Evolutionary conservation across 257 asterid species (phyloP), one percentile per base, ranked within the genome.

Genomic region (Penstemon eatonii): DNA sequence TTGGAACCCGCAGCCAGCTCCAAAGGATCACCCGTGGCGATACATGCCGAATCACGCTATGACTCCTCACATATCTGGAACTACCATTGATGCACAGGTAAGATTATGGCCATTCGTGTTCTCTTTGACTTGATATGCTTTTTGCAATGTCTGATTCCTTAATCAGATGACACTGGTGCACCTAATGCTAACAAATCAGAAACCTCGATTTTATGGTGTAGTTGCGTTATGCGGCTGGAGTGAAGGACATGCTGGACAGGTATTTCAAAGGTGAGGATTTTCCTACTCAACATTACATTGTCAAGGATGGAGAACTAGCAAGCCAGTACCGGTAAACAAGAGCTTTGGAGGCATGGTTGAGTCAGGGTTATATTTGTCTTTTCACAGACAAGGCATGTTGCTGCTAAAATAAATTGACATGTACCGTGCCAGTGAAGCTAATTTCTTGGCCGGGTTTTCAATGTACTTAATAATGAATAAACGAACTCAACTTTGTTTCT

Each of bases 41-140:
- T 87, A 89, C 91, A 94, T 94, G 99, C 99, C 99, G 44, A 94
- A 94, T 81, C 99, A 94, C 39, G 97, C 99, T 5, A 94, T 94
- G 99, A 94, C 99, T 60, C 99, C 99, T 60, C 99, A 94, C 69
- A 78, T 89, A 47, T 94, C 99, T 1, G 99, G 99, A 62, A 94
- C 99, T 19, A 94, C 98, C 60, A 94, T 94, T 45, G 99, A 94
- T 69, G 99, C 86, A 18, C 99, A 94, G 93, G 99, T 93, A 75
- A 47, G 19, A 56, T 11, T 12, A 25, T 25, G 33, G 33, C 33
- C 47, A 38, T 15, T 56, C 15, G 6, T 52, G 15, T 40, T 7
- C 9, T 46, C 63, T 44, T 15, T 25, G 13, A 59, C 38, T 8
- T 15, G 4, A n/a, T 7, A 0, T 44, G 33, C 33, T 25, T 25